Evolutionary conservation across 78 protist species (phyloP), one percentile per base, ranked within the genome.

Genomic region (Salpingoeca rosetta): DNA sequence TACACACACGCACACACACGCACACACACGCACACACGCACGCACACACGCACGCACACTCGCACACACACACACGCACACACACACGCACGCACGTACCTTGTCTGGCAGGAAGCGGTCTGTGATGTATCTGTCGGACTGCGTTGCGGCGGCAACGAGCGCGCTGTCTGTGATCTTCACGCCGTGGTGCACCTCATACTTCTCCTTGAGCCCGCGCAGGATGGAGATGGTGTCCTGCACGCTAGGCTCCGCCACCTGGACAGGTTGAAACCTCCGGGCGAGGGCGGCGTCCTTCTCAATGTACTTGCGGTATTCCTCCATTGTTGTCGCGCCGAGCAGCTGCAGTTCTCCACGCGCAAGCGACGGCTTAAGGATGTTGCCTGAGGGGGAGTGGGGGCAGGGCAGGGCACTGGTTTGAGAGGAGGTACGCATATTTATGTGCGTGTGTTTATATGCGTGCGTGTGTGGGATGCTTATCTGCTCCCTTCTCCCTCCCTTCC

Each of bases 211-310:
- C 11, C 99, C 99, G 27, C 99, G 89, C 42, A 98, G 92, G 79
- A 98, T 98, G 84, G 98, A 92, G 65, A 98, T 84, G 80, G 98
- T 95, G 84, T 93, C 99, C 0, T 41, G 91, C 25, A 96, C 96
- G 2, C 93, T 36, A 35, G 99, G 99, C 89, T 98, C 99, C 39
- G 43, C 42, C 10, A 98, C 99, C 83, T 44, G 45, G 1, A 96
- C 97, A 37, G 82, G 94, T 90, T 97, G 98, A 93, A 97, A 98
- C 40, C 99, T 91, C 1, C 99, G 92, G 82, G 93, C 99, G 43
- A 98, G 94, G 28, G 99, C 99, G 36, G 98, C 93, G 87, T 98
- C 99, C 88, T 96, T 95, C 91, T 97, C 99, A 51, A 98, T 90
- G 85, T 97, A 83, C 89, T 94, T 80, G 27, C 97, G 72, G 89